Evolutionary conservation across 2,329 filamentous ascomycete genomes (phyloP), one percentile per base, ranked within the genome.

Genomic region (Colletotrichum eremochloae): DNA sequence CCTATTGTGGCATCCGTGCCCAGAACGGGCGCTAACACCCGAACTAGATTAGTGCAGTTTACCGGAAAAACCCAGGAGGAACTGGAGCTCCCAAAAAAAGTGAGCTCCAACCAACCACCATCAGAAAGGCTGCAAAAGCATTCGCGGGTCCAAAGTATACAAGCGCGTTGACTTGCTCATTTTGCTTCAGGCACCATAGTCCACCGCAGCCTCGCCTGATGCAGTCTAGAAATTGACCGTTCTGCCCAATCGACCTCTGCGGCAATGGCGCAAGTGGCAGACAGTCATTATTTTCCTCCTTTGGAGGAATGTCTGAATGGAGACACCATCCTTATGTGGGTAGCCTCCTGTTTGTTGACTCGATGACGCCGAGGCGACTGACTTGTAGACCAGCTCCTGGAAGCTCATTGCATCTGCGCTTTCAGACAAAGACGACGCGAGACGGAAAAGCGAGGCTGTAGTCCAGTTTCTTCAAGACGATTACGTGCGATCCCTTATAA

Each of bases 221-320:
- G 73, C 67, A 68, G 73, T 60, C 73, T 68, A 65, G 64, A 65
- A 42, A 61, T 62, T 72, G 60, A 72, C 61, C 60, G 53, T 55
- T 61, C 62, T 68, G 69, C 69, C 69, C 69, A 63, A 69, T 75
- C 72, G 74, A 75, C 64, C 72, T 82, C 84, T 81, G 84, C 81
- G 85, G 86, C 83, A 85, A 95, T 94, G 92, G 92, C 91, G 85
- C 88, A 91, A 83, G 85, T 89, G 80, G 88, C 89, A 79, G 91
- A 93, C 84, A 85, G 86, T 79, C 86, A 89, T 81, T 96, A 95
- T 84, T 93, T 97, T 79, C 94, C 95, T 79, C 90, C 94, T 79
- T 87, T 98, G 82, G 93, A 94, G 83, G 91, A 93, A 80, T 97
- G 94, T 84, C 88, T 98, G 79, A 92, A 90, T 78, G 94, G 94